These are phyloP conservation scores for Mortierella sp. DNA, from an alignment of 371 early-diverging fungal species.

Conservation along the genomic window DNA sequence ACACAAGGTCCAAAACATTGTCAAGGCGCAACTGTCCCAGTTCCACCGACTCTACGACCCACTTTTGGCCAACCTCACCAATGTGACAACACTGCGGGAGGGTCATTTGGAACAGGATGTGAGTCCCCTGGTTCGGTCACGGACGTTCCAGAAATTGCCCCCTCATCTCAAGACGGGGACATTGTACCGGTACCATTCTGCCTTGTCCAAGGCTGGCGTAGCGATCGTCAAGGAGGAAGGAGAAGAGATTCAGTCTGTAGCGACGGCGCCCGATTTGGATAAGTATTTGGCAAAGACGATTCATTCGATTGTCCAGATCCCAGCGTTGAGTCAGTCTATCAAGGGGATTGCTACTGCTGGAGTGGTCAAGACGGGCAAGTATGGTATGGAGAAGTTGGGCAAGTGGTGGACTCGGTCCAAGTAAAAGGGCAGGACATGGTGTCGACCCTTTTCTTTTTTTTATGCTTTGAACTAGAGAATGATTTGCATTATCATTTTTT, in stretches of 20 bases:
- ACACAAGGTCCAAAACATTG: slow-evolving; percentile 94
- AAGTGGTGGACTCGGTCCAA: slow-evolving; percentile 75
- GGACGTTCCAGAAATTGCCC: slow-evolving; percentile 54
- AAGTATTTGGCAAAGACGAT: slow-evolving; percentile 62
- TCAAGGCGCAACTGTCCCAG: slow-evolving; percentile 81
- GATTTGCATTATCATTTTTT: neutral
- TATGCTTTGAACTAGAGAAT: neutral
- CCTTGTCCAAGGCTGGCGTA: slow-evolving; percentile 60
- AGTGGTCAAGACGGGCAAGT: slow-evolving; percentile 74
- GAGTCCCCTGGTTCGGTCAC: slow-evolving; percentile 39
- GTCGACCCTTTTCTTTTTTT: neutral
- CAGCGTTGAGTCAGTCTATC: slow-evolving; percentile 91
- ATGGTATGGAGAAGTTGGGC: slow-evolving; percentile 82
- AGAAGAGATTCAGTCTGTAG: slow-evolving; percentile 58
- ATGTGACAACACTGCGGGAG: slow-evolving; percentile 75
- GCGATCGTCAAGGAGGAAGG: slow-evolving; percentile 59
- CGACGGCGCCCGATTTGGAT: slow-evolving; percentile 59
- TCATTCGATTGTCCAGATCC: slow-evolving; percentile 72
- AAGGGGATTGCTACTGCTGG: slow-evolving; percentile 97
- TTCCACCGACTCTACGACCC: slow-evolving; percentile 87
- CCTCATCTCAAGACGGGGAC: slow-evolving; percentile 47
- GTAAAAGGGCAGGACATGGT: slow-evolving; percentile 17
- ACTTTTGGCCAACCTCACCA: slow-evolving; percentile 84
- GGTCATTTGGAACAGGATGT: slow-evolving; percentile 64
- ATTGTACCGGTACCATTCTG: slow-evolving; percentile 57